These are phyloP conservation scores for Lentinula sp. DNA, from an alignment of 768 basidiomycete genomes.

Conservation along the genomic window DNA sequence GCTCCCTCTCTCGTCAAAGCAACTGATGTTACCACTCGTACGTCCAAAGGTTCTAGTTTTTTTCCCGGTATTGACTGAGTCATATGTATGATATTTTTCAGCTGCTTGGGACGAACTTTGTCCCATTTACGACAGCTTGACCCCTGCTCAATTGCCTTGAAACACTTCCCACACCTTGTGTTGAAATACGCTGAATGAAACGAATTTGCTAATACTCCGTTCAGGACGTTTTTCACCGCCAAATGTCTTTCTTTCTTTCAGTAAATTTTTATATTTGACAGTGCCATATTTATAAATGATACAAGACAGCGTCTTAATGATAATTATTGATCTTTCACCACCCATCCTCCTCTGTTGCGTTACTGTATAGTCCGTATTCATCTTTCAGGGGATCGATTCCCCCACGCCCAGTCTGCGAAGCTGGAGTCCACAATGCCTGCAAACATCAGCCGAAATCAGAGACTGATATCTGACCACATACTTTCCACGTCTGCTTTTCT, in stretches of 20 bases:
- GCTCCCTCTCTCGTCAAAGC: conserved; percentile 7
- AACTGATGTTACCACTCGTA: conserved; percentile 5
- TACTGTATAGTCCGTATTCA: background rate
- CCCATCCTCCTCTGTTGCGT: background rate
- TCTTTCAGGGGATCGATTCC: conserved; percentile 1
- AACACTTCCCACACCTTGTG: background rate
- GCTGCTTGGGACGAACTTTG: conserved; percentile 6
- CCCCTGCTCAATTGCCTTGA: background rate
- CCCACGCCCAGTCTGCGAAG: background rate
- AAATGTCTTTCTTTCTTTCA: background rate
- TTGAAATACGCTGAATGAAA: background rate
- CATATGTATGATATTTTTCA: background rate
- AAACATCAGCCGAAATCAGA: background rate
- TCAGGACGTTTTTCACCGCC: background rate
- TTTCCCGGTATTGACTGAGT: background rate
- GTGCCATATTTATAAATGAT: background rate
- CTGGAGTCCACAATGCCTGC: conserved; percentile 4
- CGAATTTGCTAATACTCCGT: too few species aligned
- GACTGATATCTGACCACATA: background rate
- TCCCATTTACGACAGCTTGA: background rate
- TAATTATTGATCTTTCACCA: background rate
- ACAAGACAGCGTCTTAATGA: background rate
- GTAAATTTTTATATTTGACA: background rate
- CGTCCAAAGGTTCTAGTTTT: background rate
- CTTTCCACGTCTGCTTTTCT: conserved; percentile 4